phyloP scores from a whole-genome alignment of 2,329 filamentous ascomycete species.

The Hypoxylon sp. region DNA sequence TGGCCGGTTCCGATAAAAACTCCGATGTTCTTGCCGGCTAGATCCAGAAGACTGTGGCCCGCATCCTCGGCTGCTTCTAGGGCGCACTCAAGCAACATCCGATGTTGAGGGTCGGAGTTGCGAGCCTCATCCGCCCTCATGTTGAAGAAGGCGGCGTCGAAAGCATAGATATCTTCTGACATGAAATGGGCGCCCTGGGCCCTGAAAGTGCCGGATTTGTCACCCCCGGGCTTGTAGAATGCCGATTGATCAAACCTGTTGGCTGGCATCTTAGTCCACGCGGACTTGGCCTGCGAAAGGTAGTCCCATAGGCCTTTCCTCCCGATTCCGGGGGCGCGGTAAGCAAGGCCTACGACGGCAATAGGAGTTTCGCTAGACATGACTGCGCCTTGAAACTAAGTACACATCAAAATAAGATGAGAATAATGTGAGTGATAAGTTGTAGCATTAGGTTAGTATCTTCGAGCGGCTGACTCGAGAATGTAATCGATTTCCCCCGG shows the following conservation, averaged over 20 bases:
- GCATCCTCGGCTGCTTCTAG: background rate
- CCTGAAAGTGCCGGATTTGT: background rate
- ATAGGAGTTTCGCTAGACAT: background rate
- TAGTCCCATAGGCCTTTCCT: constrained; percentile 1
- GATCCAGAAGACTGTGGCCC: background rate
- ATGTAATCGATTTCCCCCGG: background rate
- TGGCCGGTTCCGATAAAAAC: background rate
- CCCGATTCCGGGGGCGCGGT: background rate
- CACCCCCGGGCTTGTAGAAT: background rate
- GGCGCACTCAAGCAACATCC: background rate
- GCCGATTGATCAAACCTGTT: background rate
- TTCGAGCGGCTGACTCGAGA: background rate
- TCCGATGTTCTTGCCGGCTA: background rate
- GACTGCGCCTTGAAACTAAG: background rate
- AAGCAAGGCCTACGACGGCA: background rate
- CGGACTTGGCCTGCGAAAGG: background rate
- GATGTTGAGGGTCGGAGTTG: background rate
- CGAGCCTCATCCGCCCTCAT: background rate
- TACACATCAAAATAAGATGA: background rate
- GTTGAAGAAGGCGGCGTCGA: background rate
- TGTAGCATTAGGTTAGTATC: background rate
- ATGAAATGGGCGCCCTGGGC: background rate
- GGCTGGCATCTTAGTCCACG: background rate
- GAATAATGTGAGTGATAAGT: background rate
- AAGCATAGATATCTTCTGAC: background rate